Conservation (phyloP, 1,284 basidiomycete species). For the Hypsizygus ulmarius region DNA sequence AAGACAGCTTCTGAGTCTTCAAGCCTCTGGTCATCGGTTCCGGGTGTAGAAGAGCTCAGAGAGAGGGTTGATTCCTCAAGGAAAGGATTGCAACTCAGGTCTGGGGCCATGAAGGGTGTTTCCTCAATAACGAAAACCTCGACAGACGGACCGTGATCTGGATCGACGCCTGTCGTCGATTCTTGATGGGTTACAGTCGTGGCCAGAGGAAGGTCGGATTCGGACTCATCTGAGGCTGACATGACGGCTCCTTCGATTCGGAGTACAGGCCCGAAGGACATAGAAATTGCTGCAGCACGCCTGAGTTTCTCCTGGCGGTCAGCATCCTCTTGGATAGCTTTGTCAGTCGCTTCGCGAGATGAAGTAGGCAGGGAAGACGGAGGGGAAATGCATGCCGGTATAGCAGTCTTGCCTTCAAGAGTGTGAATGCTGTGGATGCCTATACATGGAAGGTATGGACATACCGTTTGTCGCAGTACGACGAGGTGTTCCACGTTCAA, state of each 20-base stretch:
- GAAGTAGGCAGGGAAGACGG: not conserved
- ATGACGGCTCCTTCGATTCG: not conserved
- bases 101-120: not conserved
- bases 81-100: constrained; percentile 11
- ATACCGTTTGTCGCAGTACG: not conserved
- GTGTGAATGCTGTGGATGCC: not conserved
- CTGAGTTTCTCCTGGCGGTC: constrained; percentile 1
- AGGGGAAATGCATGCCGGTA: constrained; percentile 1
- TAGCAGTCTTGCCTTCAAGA: constrained; percentile 1
- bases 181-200: not conserved
- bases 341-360: not conserved
- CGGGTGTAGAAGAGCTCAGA: not conserved
- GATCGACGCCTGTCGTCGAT: too few relatives aligned
- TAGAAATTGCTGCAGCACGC: not conserved
- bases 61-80: constrained; percentile 2
- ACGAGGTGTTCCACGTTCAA: constrained; percentile 12
- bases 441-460: not conserved
- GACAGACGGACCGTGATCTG: not conserved
- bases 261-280: not conserved
- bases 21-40: not conserved
- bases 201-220: not conserved
- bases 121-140: not conserved
- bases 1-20: not conserved
- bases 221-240: constrained; percentile 9
- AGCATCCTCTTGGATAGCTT: not conserved